Evolutionary conservation across 805 yeast genomes (phyloP).

Genomic region (Saccharomycopsis microspora): DNA sequence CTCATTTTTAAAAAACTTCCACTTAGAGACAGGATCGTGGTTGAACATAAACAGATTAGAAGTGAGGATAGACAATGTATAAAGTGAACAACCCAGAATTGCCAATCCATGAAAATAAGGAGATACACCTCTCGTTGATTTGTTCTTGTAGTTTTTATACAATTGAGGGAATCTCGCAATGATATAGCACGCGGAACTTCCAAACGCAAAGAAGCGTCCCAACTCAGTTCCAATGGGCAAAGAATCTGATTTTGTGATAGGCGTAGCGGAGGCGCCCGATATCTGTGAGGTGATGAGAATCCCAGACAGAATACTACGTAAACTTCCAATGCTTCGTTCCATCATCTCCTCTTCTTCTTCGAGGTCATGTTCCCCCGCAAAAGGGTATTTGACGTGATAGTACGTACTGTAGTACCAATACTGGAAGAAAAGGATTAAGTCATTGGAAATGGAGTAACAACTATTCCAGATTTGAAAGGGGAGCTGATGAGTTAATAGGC

Average conservation of each 20-base stretch:
- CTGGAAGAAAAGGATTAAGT: constrained; percentile 55
- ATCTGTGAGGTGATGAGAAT: constrained; percentile 20
- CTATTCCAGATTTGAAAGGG: constrained; percentile 74
- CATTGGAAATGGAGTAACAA: constrained; percentile 62
- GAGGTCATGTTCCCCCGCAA: constrained; percentile 6
- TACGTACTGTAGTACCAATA: constrained; percentile 50
- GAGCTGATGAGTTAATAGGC: constrained; percentile 63
- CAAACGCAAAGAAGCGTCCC: constrained; percentile 59
- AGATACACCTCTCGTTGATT: constrained; percentile 81
- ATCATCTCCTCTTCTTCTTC: constrained; percentile 2
- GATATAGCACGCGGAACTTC: constrained; percentile 64
- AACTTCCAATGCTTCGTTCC: constrained; percentile 7
- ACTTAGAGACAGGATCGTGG: constrained; percentile 24
- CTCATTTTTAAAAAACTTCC: constrained; percentile 50
- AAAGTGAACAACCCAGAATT: constrained; percentile 63
- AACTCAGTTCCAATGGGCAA: constrained; percentile 15
- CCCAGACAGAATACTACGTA: constrained; percentile 3
- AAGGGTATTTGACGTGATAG: constrained; percentile 19
- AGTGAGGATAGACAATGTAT: constrained; percentile 62
- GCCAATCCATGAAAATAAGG: constrained; percentile 57
- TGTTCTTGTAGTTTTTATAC: constrained; percentile 59
- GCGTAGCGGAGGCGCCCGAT: constrained; percentile 18
- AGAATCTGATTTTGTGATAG: constrained; percentile 7
- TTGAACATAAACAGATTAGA: constrained; percentile 38
- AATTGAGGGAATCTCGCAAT: constrained; percentile 80